Evolutionary conservation across 345 rosid species (phyloP), one percentile per base, ranked within the genome.

Genomic region (Bruguiera gymnorhiza): DNA sequence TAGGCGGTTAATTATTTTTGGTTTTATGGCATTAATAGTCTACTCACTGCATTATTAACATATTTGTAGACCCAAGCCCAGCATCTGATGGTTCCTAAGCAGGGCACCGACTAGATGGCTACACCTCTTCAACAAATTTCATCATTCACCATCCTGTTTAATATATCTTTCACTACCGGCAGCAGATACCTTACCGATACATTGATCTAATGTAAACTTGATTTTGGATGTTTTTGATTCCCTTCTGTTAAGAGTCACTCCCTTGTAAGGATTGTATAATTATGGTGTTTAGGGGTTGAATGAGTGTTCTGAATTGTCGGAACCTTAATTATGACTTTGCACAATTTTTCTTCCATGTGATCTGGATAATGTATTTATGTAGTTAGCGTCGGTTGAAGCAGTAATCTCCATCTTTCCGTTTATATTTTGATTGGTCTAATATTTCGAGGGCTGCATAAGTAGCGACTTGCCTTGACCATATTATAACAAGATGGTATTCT

Each of bases 81-180:
- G 71, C 90, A 88, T 80, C 62, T 84, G 83, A 82, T 86, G 83
- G 83, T 83, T 77, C 90, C 84, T 10, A 87, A 82, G 90, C 93
- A 83, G 65, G 85, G 85, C 72, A 66, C 80, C 18, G 89, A 90
- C 71, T 83, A 85, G 71, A 24, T n/a, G 58, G 46, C 21, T n/a
- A 29, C 61, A 60, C 52, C n/a, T n/a, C 21, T 31, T 56, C 60
- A 34, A 30, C 27, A n/a, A 59, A 60, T 59, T 64, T 54, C 51
- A 57, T 54, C 36, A 58, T 20, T 52, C 59, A 51, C 36, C 66
- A 37, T 20, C 60, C 69, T 27, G 64, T 64, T 75, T n/a, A 75
- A 65, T 63, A 15, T 67, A 26, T 60, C 30, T 54, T 51, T 39
- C 52, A 32, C 30, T 48, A 31, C 58, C 24, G 6, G 32, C 54